These are phyloP conservation scores for Penicillium decumbens DNA, from an alignment of 2,329 filamentous ascomycete genomes.

Conservation along the genomic window DNA sequence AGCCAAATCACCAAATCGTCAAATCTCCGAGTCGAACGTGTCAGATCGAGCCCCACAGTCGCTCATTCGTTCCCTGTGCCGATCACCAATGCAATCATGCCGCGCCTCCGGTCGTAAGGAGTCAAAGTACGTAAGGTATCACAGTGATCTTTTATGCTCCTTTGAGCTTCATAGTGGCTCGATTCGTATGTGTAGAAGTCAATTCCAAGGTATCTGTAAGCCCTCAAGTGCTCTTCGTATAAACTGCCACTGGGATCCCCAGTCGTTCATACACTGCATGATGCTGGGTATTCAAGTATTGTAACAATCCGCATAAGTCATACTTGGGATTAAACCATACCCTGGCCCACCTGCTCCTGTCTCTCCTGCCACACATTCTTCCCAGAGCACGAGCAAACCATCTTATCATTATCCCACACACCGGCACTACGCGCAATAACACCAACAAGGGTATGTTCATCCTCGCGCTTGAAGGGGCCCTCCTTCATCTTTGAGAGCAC, in stretches of 20 bases:
- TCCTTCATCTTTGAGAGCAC: constrained; percentile 69
- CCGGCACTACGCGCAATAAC: constrained; percentile 93
- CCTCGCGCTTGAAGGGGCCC: constrained; percentile 61
- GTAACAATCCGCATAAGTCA: neutral
- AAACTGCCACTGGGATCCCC: neutral
- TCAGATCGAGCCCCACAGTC: neutral
- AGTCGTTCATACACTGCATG: too few relatives aligned
- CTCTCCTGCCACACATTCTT: constrained; percentile 99
- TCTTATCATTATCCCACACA: constrained; percentile 99
- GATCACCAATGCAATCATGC: neutral
- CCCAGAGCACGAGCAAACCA: constrained; percentile 92
- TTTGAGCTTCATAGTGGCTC: too few relatives aligned
- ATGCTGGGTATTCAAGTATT: constrained; percentile 7
- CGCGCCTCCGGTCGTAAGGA: too few relatives aligned
- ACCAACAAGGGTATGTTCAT: constrained; percentile 80
- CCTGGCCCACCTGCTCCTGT: constrained; percentile 79
- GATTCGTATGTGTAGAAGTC: too few relatives aligned
- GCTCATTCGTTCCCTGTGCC: constrained; percentile 1
- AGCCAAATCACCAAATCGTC: too few relatives aligned
- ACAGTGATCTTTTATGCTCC: too few relatives aligned
- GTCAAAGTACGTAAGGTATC: too few relatives aligned
- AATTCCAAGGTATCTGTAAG: neutral
- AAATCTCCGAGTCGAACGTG: neutral
- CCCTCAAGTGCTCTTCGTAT: neutral
- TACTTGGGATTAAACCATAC: constrained; percentile 67